Conservation (phyloP, 2,329 filamentous ascomycete species). For the Aspergillus fructus region DNA sequence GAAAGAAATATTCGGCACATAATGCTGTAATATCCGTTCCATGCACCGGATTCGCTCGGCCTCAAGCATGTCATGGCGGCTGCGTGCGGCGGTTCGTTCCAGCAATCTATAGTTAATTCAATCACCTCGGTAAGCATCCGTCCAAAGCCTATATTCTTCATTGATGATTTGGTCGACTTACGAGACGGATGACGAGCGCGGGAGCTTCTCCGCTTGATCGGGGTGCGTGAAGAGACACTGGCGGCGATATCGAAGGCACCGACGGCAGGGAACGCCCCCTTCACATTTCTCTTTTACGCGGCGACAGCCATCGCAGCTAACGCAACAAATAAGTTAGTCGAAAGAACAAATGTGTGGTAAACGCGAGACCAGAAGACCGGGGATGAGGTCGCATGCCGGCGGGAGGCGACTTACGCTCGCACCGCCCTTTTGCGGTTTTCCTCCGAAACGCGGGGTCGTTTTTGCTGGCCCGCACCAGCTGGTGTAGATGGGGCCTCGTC, state of each 20-base stretch:
- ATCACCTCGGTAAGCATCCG: neutral
- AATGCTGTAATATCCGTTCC: conserved; percentile 52
- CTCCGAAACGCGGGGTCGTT: conserved; percentile 42
- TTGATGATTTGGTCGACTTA: conserved; percentile 20
- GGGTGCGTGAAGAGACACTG: conserved; percentile 51
- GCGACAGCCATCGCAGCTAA: conserved; percentile 55
- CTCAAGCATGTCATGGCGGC: conserved; percentile 36
- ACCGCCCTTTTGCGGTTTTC: conserved; percentile 43
- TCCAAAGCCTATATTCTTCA: neutral
- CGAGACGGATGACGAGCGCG: conserved; percentile 33
- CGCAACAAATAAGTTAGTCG: neutral
- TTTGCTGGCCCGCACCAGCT: conserved; percentile 29
- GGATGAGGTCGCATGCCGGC: neutral
- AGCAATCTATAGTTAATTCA: conserved; percentile 21
- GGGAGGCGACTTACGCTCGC: conserved; percentile 33
- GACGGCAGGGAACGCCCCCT: conserved; percentile 54
- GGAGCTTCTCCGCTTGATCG: conserved; percentile 32
- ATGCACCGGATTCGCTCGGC: conserved; percentile 41
- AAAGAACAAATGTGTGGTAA: neutral
- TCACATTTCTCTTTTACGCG: conserved; percentile 59
- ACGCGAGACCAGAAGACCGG: neutral
- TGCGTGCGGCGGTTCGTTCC: conserved; percentile 31
- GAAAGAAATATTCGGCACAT: conserved; percentile 46
- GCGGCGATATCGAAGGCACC: conserved; percentile 53
- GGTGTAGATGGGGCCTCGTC: conserved; percentile 27